Evolutionary conservation across 495 filamentous ascomycete species (phyloP).

Genomic region (Penicillium robsamsonii): DNA sequence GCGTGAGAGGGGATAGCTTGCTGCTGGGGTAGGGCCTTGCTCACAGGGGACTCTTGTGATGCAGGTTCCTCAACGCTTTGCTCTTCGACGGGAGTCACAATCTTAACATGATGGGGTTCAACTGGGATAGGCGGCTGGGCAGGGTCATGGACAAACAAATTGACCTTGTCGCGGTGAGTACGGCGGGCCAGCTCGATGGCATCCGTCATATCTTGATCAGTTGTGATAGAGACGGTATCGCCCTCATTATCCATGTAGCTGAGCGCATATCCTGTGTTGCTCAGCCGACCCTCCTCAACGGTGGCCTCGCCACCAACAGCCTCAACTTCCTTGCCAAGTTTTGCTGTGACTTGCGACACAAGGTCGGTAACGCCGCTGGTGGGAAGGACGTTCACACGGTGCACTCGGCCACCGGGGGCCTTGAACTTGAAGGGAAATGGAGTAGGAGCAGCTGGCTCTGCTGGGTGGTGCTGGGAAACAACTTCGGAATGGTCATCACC

Average conservation of each 20-base stretch:
- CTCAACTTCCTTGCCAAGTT: conserved; percentile 84
- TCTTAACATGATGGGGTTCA: conserved; percentile 62
- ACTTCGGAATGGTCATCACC: conserved; percentile 73
- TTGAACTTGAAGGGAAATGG: conserved; percentile 99
- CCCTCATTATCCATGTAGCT: conserved; percentile 98
- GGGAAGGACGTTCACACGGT: conserved; percentile 82
- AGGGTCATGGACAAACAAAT: conserved; percentile 95
- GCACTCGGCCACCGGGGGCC: conserved; percentile 91
- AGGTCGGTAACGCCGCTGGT: conserved; percentile 79
- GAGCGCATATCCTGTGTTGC: conserved; percentile 81
- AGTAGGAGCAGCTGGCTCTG: conserved; percentile 59
- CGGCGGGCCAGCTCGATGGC: conserved; percentile 81
- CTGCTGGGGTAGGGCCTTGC: conserved; percentile 34
- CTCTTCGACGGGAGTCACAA: conserved; percentile 55
- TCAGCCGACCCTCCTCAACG: conserved; percentile 73
- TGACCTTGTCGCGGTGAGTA: conserved; percentile 82
- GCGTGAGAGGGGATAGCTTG: conserved; percentile 40
- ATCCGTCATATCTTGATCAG: conserved; percentile 87
- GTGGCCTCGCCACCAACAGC: conserved; percentile 77
- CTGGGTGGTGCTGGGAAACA: conserved; percentile 47
- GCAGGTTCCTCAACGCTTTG: conserved; percentile 52
- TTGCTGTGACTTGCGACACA: conserved; percentile 73
- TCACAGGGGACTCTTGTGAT: conserved; percentile 57
- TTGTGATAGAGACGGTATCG: conserved; percentile 96
- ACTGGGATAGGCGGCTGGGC: conserved; percentile 72